A percentile compares a stretch with the other conserved stretches of the same genome.
Conservation (phyloP, 2,329 filamentous ascomycete genomes). For the Madurella fahalii region DNA sequence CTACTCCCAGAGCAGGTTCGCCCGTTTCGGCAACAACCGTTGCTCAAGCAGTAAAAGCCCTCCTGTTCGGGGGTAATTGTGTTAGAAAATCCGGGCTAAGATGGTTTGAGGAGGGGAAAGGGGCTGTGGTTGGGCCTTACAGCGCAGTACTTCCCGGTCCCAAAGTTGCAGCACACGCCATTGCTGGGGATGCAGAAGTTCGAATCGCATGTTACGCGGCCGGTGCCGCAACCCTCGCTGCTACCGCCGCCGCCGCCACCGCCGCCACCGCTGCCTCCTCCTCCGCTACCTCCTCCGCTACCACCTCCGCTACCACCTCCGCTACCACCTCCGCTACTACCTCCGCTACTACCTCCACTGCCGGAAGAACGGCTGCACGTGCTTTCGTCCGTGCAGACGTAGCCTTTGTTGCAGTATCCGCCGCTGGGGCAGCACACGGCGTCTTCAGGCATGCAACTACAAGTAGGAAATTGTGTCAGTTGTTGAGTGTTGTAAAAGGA, state of each 20-base stretch:
- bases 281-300: constrained; percentile 6
- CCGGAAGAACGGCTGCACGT: constrained; percentile 17
- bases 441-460: constrained; percentile 30
- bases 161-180: constrained; percentile 12
- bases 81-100: not conserved
- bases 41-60: constrained; percentile 11
- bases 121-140: not conserved
- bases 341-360: constrained; percentile 18
- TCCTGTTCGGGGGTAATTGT: not conserved
- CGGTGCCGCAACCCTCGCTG: constrained; percentile 2
- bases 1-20: constrained; percentile 1
- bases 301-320: constrained; percentile 7
- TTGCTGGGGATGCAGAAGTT: constrained; percentile 11
- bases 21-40: constrained; percentile 13
- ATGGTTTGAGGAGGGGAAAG: not conserved
- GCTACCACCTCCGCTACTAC: constrained; percentile 13
- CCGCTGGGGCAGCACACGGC: constrained; percentile 30
- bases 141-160: constrained; percentile 14
- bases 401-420: constrained; percentile 31
- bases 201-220: not conserved
- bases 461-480: not conserved
- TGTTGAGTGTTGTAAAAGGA: not conserved
- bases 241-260: constrained; percentile 16
- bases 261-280: constrained; percentile 13
- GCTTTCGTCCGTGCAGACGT: constrained; percentile 26